Evolutionary conservation across 352 stramenopile species (phyloP), one percentile per base, ranked within the genome.

Genomic region (Phytophthora tubulina): DNA sequence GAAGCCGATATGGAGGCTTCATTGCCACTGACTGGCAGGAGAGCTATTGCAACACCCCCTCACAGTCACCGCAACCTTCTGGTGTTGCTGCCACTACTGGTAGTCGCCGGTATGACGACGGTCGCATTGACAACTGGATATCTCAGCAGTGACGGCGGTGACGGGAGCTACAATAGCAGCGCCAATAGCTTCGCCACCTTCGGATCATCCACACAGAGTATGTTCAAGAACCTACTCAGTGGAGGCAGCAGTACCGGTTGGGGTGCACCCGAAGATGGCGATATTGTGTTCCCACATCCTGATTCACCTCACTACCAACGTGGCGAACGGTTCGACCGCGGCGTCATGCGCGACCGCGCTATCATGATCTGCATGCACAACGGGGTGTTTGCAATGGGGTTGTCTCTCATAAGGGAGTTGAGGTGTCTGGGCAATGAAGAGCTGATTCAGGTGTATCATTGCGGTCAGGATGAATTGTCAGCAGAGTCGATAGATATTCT

Each of bases 291-390:
- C 13, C 60, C 45, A 30, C 67, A 74, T 21, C 67, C 67, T 2
- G 45, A 70, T 10, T 72, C 67, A 7, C 57, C 59, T 4, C 55
- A 39, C 71, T 71, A 72, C 45, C 70, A 70, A n/a, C 63, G 70
- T 4, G 57, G 70, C 17, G 53, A 73, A 10, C 27, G 31, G 1
- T 78, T 78, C 49, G 71, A 75, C 60, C 17, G 49, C 17, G 65
- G 44, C 35, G 66, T 78, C n/a, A 56, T 36, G 17, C 50, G 67
- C 21, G 58, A 74, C 17, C 68, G 65, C 21, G 76, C 72, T 30
- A 56, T 83, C 38, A 46, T 85, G 45, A 53, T 85, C 30, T 75
- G 61, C 46, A 70, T 85, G 65, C 73, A 81, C 61, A 51, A 81
- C 44, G 48, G 33, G 0, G 67, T 74, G 52, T 4, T 74, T 45